Conservation (phyloP, 371 early-diverging fungal species). For the Mucor sp. region DNA sequence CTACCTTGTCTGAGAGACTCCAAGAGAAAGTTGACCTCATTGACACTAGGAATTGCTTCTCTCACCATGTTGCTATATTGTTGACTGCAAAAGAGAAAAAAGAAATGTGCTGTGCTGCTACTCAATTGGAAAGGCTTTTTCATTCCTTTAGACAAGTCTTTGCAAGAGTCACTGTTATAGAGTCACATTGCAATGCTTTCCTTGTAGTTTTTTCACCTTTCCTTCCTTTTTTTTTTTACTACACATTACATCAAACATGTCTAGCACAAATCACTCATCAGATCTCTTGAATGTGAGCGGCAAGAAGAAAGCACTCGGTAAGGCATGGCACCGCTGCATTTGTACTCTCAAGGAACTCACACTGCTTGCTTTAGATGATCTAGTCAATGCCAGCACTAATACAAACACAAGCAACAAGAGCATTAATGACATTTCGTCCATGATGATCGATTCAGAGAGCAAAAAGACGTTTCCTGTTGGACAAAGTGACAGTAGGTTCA, state of each 20-base stretch:
- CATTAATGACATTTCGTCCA: constrained; percentile 13
- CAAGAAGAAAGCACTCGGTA: constrained; percentile 31
- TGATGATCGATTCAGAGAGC: constrained; percentile 18
- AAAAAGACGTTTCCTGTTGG: constrained; percentile 31
- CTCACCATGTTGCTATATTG: constrained; percentile 17
- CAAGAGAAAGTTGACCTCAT: constrained; percentile 25
- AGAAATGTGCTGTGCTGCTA: not conserved
- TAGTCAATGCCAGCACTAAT: not conserved
- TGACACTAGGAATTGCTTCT: constrained; percentile 26
- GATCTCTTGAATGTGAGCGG: constrained; percentile 33
- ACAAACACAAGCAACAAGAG: constrained; percentile 2
- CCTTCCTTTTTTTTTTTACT: not conserved
- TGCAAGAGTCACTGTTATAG: not conserved
- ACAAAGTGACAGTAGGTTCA: constrained; percentile 32
- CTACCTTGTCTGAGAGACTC: constrained; percentile 25
- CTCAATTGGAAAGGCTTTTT: not conserved
- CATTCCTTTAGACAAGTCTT: not conserved
- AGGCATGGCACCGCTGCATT: not conserved
- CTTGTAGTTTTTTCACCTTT: not conserved
- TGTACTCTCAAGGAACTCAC: not conserved
- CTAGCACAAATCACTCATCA: constrained; percentile 15
- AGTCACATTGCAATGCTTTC: not conserved
- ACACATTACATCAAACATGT: constrained; percentile 1
- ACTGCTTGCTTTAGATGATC: not conserved
- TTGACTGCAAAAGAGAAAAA: not conserved